Conservation (phyloP, 148 eudicot genomes). For the Arbutus unedo region DNA sequence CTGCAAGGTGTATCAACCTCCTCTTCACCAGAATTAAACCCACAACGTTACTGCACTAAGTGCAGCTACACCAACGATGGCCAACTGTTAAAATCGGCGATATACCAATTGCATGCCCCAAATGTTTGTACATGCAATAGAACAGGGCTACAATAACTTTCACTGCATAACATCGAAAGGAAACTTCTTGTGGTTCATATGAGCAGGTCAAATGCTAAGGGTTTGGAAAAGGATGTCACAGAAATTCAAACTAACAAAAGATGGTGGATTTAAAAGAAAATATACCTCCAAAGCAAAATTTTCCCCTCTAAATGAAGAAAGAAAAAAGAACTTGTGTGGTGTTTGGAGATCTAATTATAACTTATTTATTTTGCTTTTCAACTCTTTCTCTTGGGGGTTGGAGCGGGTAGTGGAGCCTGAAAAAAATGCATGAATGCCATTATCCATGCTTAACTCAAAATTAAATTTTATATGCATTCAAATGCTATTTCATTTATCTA, state of each 20-base stretch:
- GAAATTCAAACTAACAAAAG: background rate
- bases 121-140: background rate
- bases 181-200: background rate
- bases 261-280: background rate
- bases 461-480: no score
- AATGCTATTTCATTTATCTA: no score
- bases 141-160: background rate
- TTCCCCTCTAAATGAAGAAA: background rate
- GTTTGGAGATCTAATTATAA: background rate
- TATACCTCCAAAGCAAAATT: background rate
- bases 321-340: background rate
- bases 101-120: no score
- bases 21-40: background rate
- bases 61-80: no score
- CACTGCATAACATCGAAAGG: background rate
- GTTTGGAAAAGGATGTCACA: background rate
- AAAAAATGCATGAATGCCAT: no score
- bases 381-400: no score
- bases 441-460: no score
- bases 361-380: no score
- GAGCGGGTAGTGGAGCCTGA: no score
- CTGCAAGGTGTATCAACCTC: background rate
- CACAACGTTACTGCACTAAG: background rate
- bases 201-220: background rate
- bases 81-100: no score